phyloP scores from a whole-genome alignment of 768 basidiomycete genomes.

The Cystobasidium ongulense region DNA sequence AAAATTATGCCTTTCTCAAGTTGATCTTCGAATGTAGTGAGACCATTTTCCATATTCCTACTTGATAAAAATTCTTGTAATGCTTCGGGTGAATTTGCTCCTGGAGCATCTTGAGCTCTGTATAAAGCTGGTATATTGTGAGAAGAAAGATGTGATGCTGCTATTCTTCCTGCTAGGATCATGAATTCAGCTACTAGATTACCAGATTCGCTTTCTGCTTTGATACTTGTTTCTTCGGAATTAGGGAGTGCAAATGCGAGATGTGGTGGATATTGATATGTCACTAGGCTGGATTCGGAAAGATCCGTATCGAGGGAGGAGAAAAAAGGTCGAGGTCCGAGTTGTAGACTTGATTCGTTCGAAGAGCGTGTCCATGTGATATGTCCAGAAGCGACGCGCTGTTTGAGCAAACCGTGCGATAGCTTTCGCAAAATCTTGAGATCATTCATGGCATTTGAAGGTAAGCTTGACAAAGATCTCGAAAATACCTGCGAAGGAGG shows the following conservation, averaged over 20 bases:
- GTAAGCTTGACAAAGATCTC: neutral
- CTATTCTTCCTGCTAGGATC: slow-evolving; percentile 67
- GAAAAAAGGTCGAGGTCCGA: neutral
- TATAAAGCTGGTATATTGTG: slow-evolving; percentile 59
- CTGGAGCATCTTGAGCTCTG: slow-evolving; percentile 48
- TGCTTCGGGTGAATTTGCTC: slow-evolving; percentile 38
- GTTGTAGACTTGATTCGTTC: neutral
- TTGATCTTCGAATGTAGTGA: slow-evolving; percentile 49
- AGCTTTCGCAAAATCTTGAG: neutral
- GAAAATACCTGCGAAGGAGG: neutral
- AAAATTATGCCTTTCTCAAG: slow-evolving; percentile 50
- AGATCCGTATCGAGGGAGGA: neutral
- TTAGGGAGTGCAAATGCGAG: slow-evolving; percentile 34
- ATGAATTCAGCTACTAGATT: slow-evolving; percentile 66
- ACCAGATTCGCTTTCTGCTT: neutral
- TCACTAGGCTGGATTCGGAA: neutral
- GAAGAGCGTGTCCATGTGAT: neutral
- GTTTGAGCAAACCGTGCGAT: neutral
- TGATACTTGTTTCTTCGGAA: slow-evolving; percentile 37
- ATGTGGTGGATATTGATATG: neutral
- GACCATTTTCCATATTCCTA: slow-evolving; percentile 47
- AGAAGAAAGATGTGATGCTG: slow-evolving; percentile 63
- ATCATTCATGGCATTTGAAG: neutral
- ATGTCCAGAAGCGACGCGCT: slow-evolving; percentile 18
- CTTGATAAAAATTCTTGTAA: slow-evolving; percentile 51